Evolutionary conservation across 2,329 filamentous ascomycete species (phyloP).

Genomic region (Coleophoma crateriformis): DNA sequence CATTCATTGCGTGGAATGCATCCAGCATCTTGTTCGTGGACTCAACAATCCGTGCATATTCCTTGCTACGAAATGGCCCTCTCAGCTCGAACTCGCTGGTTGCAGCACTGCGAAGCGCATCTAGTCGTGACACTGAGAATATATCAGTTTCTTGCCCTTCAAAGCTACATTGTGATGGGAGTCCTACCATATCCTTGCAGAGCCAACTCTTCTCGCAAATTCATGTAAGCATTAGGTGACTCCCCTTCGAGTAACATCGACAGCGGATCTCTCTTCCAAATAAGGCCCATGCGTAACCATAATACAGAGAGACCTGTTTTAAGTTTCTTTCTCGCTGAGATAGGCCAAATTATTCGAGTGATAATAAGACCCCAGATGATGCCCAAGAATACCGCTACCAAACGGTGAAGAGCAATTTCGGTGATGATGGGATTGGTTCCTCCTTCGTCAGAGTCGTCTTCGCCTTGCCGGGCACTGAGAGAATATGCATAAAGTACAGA

Average conservation of each 20-base stretch:
- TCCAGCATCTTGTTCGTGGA: constrained; percentile 83
- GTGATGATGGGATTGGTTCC: constrained; percentile 78
- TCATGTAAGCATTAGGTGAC: constrained; percentile 66
- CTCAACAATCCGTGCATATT: constrained; percentile 69
- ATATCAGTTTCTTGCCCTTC: no score
- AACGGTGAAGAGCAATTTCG: constrained; percentile 82
- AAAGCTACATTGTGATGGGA: neutral
- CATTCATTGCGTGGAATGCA: constrained; percentile 93
- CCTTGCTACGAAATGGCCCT: constrained; percentile 75
- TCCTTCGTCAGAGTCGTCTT: constrained; percentile 84
- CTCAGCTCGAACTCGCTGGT: constrained; percentile 83
- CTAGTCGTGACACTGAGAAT: constrained; percentile 51
- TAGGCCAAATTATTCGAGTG: constrained; percentile 87
- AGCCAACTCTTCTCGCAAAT: constrained; percentile 79
- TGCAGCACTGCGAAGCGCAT: constrained; percentile 67
- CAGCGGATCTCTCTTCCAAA: constrained; percentile 92
- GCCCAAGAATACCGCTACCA: constrained; percentile 64
- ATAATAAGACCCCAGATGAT: constrained; percentile 89
- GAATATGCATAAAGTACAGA: constrained; percentile 93
- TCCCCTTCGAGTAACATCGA: constrained; percentile 61
- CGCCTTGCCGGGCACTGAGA: constrained; percentile 71
- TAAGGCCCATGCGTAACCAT: constrained; percentile 89
- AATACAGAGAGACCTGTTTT: constrained; percentile 86
- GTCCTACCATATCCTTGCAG: constrained; percentile 69
- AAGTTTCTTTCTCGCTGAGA: constrained; percentile 81